phyloP scores from a whole-genome alignment of 2,329 filamentous ascomycete species.

The Monosporascus sp. region DNA sequence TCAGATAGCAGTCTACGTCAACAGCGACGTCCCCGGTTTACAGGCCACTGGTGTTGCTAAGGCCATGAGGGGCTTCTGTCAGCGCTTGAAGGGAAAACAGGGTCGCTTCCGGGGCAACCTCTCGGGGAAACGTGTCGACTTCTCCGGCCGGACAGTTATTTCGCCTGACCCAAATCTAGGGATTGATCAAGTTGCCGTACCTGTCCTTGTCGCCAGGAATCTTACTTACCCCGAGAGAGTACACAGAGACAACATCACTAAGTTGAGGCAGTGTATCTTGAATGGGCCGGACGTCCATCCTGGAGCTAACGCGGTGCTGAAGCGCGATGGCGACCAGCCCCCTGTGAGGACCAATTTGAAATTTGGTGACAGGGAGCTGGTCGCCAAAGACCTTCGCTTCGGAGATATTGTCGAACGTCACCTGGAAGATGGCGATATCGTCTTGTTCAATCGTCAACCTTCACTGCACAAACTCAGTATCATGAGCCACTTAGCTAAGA shows the following conservation, averaged over 20 bases:
- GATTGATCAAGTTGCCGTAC: slow-evolving; percentile 91
- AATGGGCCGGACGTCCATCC: slow-evolving; percentile 79
- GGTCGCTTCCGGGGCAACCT: slow-evolving; percentile 95
- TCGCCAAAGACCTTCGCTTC: slow-evolving; percentile 69
- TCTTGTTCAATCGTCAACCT: slow-evolving; percentile 95
- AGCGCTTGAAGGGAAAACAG: slow-evolving; percentile 94
- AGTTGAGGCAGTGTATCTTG: slow-evolving; percentile 66
- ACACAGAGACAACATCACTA: slow-evolving; percentile 77
- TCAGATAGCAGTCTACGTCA: slow-evolving; percentile 96
- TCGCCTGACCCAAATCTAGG: slow-evolving; percentile 92
- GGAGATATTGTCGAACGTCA: slow-evolving; percentile 93
- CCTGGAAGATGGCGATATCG: slow-evolving; percentile 90
- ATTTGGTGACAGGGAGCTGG: slow-evolving; percentile 63
- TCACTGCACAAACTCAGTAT: slow-evolving; percentile 98
- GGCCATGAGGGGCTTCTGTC: slow-evolving; percentile 86
- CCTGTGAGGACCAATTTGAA: slow-evolving; percentile 67
- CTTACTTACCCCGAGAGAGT: slow-evolving; percentile 92
- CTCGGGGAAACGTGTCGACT: slow-evolving; percentile 97
- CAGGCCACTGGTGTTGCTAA: slow-evolving; percentile 83
- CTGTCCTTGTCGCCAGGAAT: slow-evolving; percentile 87
- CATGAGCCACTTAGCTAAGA: slow-evolving; percentile 88
- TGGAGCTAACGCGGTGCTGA: slow-evolving; percentile 78
- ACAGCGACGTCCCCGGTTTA: slow-evolving; percentile 91
- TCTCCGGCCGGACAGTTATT: slow-evolving; percentile 95
- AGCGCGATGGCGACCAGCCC: slow-evolving; percentile 49